Conservation (phyloP, 2,329 filamentous ascomycete species). For the Penicillium paneum region DNA sequence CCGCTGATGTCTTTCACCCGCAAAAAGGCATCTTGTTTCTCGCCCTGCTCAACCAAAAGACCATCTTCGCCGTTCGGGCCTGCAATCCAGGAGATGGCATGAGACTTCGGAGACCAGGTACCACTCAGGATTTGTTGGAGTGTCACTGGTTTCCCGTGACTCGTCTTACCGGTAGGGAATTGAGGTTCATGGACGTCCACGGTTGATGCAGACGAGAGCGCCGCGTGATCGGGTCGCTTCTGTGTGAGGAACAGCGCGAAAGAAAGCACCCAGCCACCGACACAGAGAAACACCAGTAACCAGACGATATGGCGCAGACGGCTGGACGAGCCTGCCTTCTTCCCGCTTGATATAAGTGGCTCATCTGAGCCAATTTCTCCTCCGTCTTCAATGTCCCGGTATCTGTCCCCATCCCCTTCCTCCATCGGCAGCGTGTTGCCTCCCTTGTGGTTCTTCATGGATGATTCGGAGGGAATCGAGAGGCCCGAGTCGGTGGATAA, state of each 20-base stretch:
- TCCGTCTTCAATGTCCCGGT: slow-evolving; percentile 38
- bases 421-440: slow-evolving; percentile 11
- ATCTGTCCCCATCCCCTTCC: slow-evolving; percentile 21
- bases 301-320: slow-evolving; percentile 41
- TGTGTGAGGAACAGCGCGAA: slow-evolving; percentile 43
- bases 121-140: slow-evolving; percentile 43
- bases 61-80: slow-evolving; percentile 64
- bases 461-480: slow-evolving; percentile 32
- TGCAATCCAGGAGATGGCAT: slow-evolving; percentile 48
- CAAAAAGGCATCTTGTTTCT: slow-evolving; percentile 65
- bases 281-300: slow-evolving; percentile 40
- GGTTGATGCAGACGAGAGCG: slow-evolving; percentile 21
- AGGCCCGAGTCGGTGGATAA: slow-evolving; percentile 35
- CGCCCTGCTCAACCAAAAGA: slow-evolving; percentile 69
- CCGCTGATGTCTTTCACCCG: slow-evolving; percentile 81
- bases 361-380: slow-evolving; percentile 24
- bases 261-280: slow-evolving; percentile 47
- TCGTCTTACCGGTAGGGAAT: slow-evolving; percentile 31
- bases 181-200: slow-evolving; percentile 29
- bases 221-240: slow-evolving; percentile 33
- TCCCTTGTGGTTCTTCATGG: slow-evolving; percentile 28
- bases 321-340: slow-evolving; percentile 26
- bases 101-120: slow-evolving; percentile 37
- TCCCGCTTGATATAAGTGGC: slow-evolving; percentile 24
- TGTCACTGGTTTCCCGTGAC: slow-evolving; percentile 42